These are phyloP conservation scores for Adansonia digitata DNA, from an alignment of 345 rosid genomes.

Conservation along the genomic window DNA sequence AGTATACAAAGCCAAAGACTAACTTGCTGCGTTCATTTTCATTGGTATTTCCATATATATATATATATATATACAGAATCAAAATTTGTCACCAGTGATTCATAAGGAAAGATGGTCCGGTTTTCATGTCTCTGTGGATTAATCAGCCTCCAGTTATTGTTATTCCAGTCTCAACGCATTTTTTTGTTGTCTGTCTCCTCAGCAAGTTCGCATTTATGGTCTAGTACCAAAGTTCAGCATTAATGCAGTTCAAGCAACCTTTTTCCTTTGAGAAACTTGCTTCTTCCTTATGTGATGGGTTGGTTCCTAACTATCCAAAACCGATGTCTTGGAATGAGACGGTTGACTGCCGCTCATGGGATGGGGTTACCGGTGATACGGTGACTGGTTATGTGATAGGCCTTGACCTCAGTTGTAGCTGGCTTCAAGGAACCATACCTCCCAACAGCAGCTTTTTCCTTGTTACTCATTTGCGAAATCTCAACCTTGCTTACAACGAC, in stretches of 20 bases:
- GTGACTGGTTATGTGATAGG: not conserved
- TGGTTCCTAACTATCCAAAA: too few species aligned
- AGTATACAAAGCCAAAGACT: too few species aligned
- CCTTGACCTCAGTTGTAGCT: not conserved
- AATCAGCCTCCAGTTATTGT: too few species aligned
- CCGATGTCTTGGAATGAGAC: not conserved
- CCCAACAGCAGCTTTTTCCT: not conserved
- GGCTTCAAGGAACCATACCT: not conserved
- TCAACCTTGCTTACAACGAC: not conserved
- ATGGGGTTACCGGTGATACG: not conserved
- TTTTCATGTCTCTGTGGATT: too few species aligned
- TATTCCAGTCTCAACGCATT: too few species aligned
- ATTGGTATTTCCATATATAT: too few species aligned
- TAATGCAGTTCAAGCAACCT: not conserved
- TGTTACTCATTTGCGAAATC: not conserved
- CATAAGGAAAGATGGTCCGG: too few species aligned
- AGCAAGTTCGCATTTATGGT: not conserved
- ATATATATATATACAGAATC: too few species aligned
- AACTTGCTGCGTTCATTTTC: too few species aligned
- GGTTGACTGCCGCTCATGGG: not conserved
- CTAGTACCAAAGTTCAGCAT: not conserved
- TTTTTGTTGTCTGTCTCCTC: not conserved
- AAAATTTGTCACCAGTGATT: too few species aligned
- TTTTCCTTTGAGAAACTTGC: not conserved
- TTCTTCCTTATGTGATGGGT: not conserved